Base-by-base conservation (phyloP, 2,329 filamentous ascomycete genomes). In the Triangularia verruculosa region DNA sequence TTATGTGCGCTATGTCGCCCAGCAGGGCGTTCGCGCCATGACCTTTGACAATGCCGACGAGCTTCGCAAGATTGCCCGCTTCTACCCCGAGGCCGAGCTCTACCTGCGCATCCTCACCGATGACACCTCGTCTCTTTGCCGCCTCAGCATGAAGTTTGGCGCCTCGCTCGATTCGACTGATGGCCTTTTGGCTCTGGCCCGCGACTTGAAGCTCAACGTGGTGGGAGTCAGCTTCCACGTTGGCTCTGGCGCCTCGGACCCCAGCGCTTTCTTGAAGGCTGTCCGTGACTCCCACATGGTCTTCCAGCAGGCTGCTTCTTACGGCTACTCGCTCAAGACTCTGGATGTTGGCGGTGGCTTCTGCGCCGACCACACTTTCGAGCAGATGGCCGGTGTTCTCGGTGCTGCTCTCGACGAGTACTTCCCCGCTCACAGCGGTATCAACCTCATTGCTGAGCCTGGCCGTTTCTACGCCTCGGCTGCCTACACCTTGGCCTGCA, bases 11-110 rank as follows among this genome's bases (percentile, higher is more conserved):
- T 96, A 93, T 74, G 95, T 96, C 68, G 88, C 90, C 73, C 85
- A 87, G 74, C 83, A 89, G 70, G 90, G 90, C 70, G 95, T 99
- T 75, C 94, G 91, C 81, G 92, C 97, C 83, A 98, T 99, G 94
- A 99, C 95, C 2, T 98, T 99, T 75, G 95, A 99, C 85, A 99
- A 99, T 72, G 87, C 90, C 75, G 95, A 99, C 77, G 95, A 99
- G 83, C 86, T 99, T 59, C 92, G 94, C 86, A 99, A 99, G 85
- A 94, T 96, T 77, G 95, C 96, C 78, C 90, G 92, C 78, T 86
- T 95, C 71, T 97, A 86, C 74, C 94, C 95, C 2, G 87, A 87
- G 56, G 95, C 95, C 27, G 92, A 97, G 80, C 87, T 99, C 51
- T 96, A 90, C 78, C 83, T 99, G 66, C 93, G 95, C 72, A 99